Base-by-base conservation (phyloP, 2,329 filamentous ascomycete species). In the Huntiella omanensis region DNA sequence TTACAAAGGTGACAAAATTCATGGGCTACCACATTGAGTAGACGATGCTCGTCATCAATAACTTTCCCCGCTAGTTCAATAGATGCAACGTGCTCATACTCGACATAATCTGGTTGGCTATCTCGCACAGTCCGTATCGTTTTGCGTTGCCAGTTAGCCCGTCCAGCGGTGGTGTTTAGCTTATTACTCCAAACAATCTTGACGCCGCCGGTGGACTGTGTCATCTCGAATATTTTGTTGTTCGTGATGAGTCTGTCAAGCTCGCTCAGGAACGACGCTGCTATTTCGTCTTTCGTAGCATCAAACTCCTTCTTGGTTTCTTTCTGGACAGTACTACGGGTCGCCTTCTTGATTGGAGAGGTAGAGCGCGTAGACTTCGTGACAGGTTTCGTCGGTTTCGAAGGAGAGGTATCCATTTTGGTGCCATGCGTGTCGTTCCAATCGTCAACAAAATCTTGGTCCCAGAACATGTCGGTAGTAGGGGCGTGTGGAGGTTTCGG, bases 1-100 rank as follows among this genome's bases (percentile, higher is more conserved):
- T 86, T 93, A 38, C 84, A 80, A 1, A 96, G 65, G 57, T 98
- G 91, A 60, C 91, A 96, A 64, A 91, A 96, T 56, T 98, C 91
- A 59, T 98, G 91, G 0, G 88, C 85, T n/a, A 96, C 64, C 0
- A 91, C 86, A 59, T 95, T 95, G 52, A 91, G 70, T 1, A 96
- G 70, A 3, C 84, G 75, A 49, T 80, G 62, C 53, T 83, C 75
- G 55, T 80, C 72, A 57, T 85, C 77, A 51, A 96, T 86, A 40
- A 95, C 79, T 59, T 92, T 93, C 46, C 83, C 77, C 0, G 87
- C 84, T 2, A 96, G 73, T 58, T 96, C 87, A 56, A 96, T 94
- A 12, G 69, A 75, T 7, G 84, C 85, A 58, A 88, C 76, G 53
- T 73, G 69, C 13, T 63, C 62, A 53, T 68, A 58, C 15, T 48